A percentile compares a stretch with the other conserved stretches of the same genome.
Conservation (phyloP, 805 yeast genomes). For the Candida qinlingensis region DNA sequence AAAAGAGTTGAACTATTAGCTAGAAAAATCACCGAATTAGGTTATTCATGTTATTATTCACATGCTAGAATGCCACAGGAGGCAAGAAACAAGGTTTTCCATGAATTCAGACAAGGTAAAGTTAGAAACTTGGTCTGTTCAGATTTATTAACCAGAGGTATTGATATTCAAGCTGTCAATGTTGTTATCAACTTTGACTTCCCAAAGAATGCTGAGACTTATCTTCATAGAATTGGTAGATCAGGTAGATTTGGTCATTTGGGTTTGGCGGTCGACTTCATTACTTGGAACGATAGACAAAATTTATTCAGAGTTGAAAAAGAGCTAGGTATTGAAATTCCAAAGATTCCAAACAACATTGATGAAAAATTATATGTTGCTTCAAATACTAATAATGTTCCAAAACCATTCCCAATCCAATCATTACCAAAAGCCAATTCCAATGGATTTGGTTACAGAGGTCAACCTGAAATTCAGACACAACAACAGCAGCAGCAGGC, state of each 20-base stretch:
- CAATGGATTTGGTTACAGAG: constrained; percentile 38
- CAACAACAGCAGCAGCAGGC: constrained; percentile 21
- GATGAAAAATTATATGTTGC: constrained; percentile 88
- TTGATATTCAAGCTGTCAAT: constrained; percentile 97
- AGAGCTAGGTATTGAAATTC: constrained; percentile 95
- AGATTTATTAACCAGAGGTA: constrained; percentile 94
- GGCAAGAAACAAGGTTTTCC: constrained; percentile 96
- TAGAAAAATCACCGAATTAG: constrained; percentile 91
- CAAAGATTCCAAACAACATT: constrained; percentile 92
- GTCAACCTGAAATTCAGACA: constrained; percentile 33
- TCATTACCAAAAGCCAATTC: constrained; percentile 39
- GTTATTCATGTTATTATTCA: constrained; percentile 93
- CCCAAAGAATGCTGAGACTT: constrained; percentile 97
- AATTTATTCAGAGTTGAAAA: constrained; percentile 92
- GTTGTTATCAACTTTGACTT: constrained; percentile 97
- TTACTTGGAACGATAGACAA: constrained; percentile 95
- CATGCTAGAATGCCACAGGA: constrained; percentile 98
- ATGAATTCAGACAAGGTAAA: constrained; percentile 96
- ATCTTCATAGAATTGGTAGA: constrained; percentile 97
- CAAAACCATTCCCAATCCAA: constrained; percentile 83
- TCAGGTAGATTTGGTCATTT: constrained; percentile 98
- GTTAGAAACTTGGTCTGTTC: constrained; percentile 97
- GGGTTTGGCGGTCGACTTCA: constrained; percentile 94
- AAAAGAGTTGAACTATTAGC: constrained; percentile 94
- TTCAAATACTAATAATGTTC: constrained; percentile 65